phyloP scores from a whole-genome alignment of 306 rosid species.

The Quercus robur region DNA sequence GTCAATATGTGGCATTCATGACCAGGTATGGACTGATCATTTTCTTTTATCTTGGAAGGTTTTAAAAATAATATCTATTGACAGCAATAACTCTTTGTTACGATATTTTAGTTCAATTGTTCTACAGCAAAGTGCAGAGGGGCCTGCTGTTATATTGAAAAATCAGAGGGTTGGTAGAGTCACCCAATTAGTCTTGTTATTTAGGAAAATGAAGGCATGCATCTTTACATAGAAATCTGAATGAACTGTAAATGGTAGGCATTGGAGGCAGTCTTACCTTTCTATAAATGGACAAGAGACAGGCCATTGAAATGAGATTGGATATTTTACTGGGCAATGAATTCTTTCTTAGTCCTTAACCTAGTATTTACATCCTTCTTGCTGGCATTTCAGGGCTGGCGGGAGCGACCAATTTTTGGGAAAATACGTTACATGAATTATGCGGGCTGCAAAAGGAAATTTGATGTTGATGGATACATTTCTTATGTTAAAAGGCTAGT shows the following conservation, averaged over 20 bases:
- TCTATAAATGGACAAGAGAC: background rate
- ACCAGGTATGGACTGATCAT: constrained; percentile 59
- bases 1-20: constrained; percentile 92
- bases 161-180: too few relatives aligned
- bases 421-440: constrained; percentile 91
- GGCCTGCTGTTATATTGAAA: too few relatives aligned
- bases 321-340: background rate
- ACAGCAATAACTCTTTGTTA: too few relatives aligned
- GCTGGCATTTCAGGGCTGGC: constrained; percentile 70
- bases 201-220: background rate
- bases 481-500: constrained; percentile 51
- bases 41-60: background rate
- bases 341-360: background rate
- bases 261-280: background rate
- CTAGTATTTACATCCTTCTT: background rate
- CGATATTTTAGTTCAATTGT: too few relatives aligned
- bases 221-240: background rate
- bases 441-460: constrained; percentile 95
- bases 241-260: background rate
- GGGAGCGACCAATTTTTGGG: constrained; percentile 77
- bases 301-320: background rate
- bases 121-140: too few relatives aligned
- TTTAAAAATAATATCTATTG: background rate
- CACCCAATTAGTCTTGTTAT: background rate
- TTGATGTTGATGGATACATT: constrained; percentile 74